These are phyloP conservation scores for Chlamydomonas sp. DNA, from an alignment of 139 green algal genomes.

Conservation along the genomic window DNA sequence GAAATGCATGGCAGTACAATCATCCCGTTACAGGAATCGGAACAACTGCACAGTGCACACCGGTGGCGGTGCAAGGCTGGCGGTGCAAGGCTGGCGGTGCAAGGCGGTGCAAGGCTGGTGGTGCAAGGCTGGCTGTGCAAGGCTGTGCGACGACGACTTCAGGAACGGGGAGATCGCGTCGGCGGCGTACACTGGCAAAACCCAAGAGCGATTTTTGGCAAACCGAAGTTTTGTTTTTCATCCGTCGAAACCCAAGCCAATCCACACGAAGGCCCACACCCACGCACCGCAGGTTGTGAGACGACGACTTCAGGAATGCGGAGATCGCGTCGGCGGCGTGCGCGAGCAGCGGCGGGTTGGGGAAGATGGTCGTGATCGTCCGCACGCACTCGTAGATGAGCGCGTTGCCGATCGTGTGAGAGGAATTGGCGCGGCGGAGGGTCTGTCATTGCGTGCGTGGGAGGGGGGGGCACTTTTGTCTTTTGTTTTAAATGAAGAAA, in stretches of 20 bases:
- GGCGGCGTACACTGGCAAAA: slow-evolving; percentile 71
- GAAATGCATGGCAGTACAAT: too few relatives aligned
- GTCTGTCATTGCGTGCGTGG: slow-evolving; percentile 25
- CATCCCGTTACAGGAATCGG: too few relatives aligned
- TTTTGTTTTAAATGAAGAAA: too few relatives aligned
- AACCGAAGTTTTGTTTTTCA: too few relatives aligned
- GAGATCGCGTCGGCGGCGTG: slow-evolving; percentile 65
- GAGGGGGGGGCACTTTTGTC: neutral
- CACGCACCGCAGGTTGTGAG: slow-evolving; percentile 82
- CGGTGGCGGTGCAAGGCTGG: too few relatives aligned
- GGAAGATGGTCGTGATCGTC: slow-evolving; percentile 85
- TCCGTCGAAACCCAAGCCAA: too few relatives aligned
- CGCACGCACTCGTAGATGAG: slow-evolving; percentile 87
- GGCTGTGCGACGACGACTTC: slow-evolving; percentile 63
- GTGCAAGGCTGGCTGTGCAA: too few relatives aligned
- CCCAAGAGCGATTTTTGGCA: too few relatives aligned
- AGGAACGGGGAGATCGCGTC: slow-evolving; percentile 75
- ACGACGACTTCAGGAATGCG: slow-evolving; percentile 64
- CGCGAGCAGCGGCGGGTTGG: slow-evolving; percentile 71
- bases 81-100: too few relatives aligned
- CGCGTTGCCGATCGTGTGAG: slow-evolving; percentile 74
- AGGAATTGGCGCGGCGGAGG: slow-evolving; percentile 39
- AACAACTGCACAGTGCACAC: too few relatives aligned
- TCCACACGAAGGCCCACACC: too few relatives aligned
- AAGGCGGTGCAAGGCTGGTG: too few relatives aligned